phyloP scores from a whole-genome alignment of 148 eudicot genomes.

The Salicornia ramosissima region DNA sequence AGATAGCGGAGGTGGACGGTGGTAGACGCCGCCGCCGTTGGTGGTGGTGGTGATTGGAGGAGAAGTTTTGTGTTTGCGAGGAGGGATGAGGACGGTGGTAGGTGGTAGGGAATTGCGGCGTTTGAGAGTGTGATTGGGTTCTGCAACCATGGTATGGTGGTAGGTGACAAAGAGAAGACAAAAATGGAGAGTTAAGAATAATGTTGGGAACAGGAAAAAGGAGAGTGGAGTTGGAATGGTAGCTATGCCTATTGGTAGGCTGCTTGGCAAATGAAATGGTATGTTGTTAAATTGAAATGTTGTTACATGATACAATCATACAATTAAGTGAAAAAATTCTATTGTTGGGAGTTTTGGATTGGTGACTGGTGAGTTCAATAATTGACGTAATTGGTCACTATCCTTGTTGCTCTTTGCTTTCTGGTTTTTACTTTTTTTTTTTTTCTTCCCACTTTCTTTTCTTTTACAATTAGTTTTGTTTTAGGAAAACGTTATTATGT shows the following conservation, averaged over 20 bases:
- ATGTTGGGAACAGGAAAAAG: neutral
- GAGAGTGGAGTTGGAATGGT: neutral
- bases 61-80: neutral
- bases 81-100: slow-evolving; percentile 16
- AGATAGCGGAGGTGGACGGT: slow-evolving; percentile 19
- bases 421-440: neutral
- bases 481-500: too few relatives aligned
- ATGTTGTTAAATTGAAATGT: too few relatives aligned
- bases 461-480: neutral
- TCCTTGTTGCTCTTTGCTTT: neutral
- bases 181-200: neutral
- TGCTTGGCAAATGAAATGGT: too few relatives aligned
- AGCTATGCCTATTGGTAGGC: neutral
- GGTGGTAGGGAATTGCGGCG: slow-evolving; percentile 34
- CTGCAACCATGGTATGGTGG: neutral
- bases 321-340: neutral
- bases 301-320: too few relatives aligned
- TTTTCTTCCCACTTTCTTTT: neutral
- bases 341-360: neutral
- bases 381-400: slow-evolving; percentile 19
- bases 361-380: neutral
- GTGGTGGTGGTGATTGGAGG: slow-evolving; percentile 1
- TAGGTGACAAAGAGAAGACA: neutral
- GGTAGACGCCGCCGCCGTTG: slow-evolving; percentile 17
- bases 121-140: slow-evolving; percentile 5